Percentiles rank a stretch among this genome's conserved stretches.
These are phyloP conservation scores for Leccinum solheimii DNA, from an alignment of 1,284 basidiomycete species.

Conservation along the genomic window DNA sequence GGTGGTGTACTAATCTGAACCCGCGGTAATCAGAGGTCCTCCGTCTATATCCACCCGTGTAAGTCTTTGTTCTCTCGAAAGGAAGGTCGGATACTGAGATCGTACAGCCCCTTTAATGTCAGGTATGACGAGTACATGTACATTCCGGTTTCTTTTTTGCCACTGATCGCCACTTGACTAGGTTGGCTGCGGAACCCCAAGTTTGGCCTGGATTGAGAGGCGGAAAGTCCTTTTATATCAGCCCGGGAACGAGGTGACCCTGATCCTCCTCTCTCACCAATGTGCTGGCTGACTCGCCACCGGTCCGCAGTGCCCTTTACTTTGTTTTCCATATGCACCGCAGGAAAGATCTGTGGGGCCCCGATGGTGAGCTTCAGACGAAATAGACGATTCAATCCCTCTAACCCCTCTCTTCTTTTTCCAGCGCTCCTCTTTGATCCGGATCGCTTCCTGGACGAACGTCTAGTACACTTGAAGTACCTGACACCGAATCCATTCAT, in stretches of 20 bases:
- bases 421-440: slow-evolving; percentile 49
- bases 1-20: slow-evolving; percentile 1
- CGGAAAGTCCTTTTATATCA: slow-evolving; percentile 25
- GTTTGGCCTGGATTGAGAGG: slow-evolving; percentile 26
- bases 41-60: slow-evolving; percentile 61
- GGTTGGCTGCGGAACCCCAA: slow-evolving; percentile 30
- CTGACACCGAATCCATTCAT: slow-evolving; percentile 3
- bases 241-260: slow-evolving; percentile 20
- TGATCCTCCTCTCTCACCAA: neutral
- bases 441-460: slow-evolving; percentile 49
- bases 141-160: neutral
- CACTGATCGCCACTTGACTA: slow-evolving; percentile 18
- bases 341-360: slow-evolving; percentile 39
- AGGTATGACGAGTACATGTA: slow-evolving; percentile 32
- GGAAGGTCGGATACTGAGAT: neutral
- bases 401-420: neutral
- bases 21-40: slow-evolving; percentile 46
- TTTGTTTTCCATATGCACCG: slow-evolving; percentile 38
- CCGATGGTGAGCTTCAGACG: slow-evolving; percentile 29
- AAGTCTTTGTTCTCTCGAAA: slow-evolving; percentile 20
- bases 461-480: slow-evolving; percentile 31
- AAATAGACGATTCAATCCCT: neutral
- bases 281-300: neutral
- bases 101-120: slow-evolving; percentile 47
- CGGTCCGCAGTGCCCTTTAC: slow-evolving; percentile 22